These are phyloP conservation scores for Suillus subalutaceus DNA, from an alignment of 768 basidiomycete genomes.

Conservation along the genomic window DNA sequence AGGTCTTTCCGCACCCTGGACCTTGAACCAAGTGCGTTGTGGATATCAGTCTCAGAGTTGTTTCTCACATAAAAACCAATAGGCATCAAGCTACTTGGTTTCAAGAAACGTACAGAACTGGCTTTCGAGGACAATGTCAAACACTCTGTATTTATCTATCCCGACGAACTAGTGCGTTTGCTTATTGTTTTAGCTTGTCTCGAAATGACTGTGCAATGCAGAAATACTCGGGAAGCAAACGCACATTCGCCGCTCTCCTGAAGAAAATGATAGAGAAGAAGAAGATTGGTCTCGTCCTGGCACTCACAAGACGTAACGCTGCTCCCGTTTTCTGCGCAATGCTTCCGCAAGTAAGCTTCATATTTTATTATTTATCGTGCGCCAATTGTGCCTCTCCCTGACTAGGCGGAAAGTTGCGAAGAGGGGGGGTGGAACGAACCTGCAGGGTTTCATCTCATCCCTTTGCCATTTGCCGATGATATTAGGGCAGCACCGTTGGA, in stretches of 20 bases:
- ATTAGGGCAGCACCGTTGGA: constrained; percentile 79
- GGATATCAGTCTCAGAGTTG: background rate
- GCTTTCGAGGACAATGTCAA: constrained; percentile 89
- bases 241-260: constrained; percentile 88
- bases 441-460: constrained; percentile 90
- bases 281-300: constrained; percentile 79
- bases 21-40: constrained; percentile 65
- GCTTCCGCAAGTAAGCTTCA: constrained; percentile 73
- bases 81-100: constrained; percentile 93
- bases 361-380: background rate
- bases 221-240: constrained; percentile 87
- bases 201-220: constrained; percentile 26
- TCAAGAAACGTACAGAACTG: constrained; percentile 73
- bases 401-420: constrained; percentile 69
- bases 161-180: constrained; percentile 77
- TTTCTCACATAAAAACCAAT: background rate
- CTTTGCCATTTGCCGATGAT: constrained; percentile 94
- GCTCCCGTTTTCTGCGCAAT: constrained; percentile 82
- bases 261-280: constrained; percentile 80
- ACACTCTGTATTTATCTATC: constrained; percentile 90
- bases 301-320: constrained; percentile 68
- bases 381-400: constrained; percentile 3
- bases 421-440: constrained; percentile 80
- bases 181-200: background rate
- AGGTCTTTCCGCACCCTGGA: constrained; percentile 81